A percentile compares a stretch with the other conserved stretches of the same genome.
These are phyloP conservation scores for Ramichloridium luteum DNA, from an alignment of 2,329 filamentous ascomycete genomes.

Conservation along the genomic window DNA sequence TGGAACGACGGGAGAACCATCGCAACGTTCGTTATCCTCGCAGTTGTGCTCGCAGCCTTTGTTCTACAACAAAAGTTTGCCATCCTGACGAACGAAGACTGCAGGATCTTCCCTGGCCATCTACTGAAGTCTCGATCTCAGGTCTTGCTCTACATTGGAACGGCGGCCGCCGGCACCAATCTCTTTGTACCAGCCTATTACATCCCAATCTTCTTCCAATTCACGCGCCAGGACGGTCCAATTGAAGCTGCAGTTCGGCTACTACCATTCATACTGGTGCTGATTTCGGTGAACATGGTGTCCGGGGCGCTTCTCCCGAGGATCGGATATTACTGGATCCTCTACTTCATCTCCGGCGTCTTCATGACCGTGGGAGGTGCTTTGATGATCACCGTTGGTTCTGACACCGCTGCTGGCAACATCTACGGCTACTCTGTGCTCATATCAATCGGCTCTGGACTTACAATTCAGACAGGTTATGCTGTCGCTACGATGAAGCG, in stretches of 20 bases:
- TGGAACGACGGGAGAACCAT: no score
- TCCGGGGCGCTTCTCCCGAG: conserved; percentile 30
- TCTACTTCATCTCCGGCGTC: conserved; percentile 28
- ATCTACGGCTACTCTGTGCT: conserved; percentile 20
- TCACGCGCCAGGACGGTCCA: conserved; percentile 33
- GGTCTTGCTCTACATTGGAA: neutral
- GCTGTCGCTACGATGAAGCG: no score
- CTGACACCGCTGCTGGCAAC: conserved; percentile 7
- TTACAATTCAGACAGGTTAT: conserved; percentile 14
- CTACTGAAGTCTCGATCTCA: no score
- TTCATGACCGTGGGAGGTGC: conserved; percentile 27
- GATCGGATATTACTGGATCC: conserved; percentile 30
- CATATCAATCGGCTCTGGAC: conserved; percentile 13
- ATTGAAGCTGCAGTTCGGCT: conserved; percentile 31
- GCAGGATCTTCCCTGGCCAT: no score
- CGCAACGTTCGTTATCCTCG: no score
- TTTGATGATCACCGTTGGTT: conserved; percentile 22
- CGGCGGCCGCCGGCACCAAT: conserved; percentile 2
- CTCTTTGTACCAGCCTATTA: conserved; percentile 34
- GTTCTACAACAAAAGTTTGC: no score
- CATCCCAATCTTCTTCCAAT: conserved; percentile 44
- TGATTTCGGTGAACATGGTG: conserved; percentile 26
- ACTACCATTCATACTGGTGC: conserved; percentile 31
- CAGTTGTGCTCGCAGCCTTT: no score
- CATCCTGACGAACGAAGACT: no score